phyloP scores from a whole-genome alignment of 768 basidiomycete genomes.

The Dacryopinax primogenitus region DNA sequence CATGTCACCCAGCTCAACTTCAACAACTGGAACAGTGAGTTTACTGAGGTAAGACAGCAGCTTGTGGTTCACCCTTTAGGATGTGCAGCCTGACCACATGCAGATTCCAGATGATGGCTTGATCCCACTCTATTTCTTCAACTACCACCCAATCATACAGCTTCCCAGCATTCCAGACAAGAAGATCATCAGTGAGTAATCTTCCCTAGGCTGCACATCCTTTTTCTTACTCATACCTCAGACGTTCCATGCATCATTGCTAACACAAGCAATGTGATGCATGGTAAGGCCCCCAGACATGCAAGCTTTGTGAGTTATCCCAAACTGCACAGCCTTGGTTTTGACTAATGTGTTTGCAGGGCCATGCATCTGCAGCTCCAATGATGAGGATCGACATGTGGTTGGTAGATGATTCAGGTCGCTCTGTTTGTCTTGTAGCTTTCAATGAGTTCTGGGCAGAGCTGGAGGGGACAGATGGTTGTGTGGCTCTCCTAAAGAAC shows the following conservation, averaged over 20 bases:
- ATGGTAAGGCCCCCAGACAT: neutral
- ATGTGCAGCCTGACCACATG: neutral
- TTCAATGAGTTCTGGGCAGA: neutral
- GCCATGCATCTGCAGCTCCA: neutral
- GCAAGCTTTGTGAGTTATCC: neutral
- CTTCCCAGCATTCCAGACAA: neutral
- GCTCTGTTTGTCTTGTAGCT: neutral
- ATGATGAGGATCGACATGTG: neutral
- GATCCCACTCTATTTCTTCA: neutral
- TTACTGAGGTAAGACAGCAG: neutral
- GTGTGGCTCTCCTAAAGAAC: neutral
- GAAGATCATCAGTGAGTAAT: neutral
- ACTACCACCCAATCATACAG: neutral
- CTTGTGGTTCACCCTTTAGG: neutral
- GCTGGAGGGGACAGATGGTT: neutral
- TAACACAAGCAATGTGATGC: neutral
- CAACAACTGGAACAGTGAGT: neutral
- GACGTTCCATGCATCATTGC: neutral
- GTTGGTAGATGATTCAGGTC: neutral
- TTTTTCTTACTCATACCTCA: neutral
- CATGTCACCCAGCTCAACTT: neutral
- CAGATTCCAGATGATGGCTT: neutral
- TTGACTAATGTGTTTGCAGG: neutral
- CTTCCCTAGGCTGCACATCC: neutral
- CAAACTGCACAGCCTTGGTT: neutral